Base-by-base conservation (phyloP, 495 filamentous ascomycete species). In the Daldinia bambusicola region DNA sequence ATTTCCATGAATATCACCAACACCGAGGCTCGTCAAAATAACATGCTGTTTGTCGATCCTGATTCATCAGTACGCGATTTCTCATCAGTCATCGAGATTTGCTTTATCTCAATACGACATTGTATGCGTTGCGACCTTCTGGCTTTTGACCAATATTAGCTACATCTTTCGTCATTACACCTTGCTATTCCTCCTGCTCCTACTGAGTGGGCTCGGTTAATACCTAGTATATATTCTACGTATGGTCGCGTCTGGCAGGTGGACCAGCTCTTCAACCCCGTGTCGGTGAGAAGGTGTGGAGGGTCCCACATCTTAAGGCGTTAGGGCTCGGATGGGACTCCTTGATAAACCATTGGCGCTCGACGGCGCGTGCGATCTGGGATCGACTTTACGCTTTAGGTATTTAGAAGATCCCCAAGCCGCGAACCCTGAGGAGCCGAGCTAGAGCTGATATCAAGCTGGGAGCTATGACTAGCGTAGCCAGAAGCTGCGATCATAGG, bases 281-380 rank as follows among this genome's bases (percentile, higher is more conserved):
- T 61, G 59, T 61, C 34, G 58, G 69, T 60, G 51, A 67, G 55
- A 36, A 58, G 48, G 37, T 72, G 59, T 67, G 58, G 63, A 55
- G 45, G 45, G 53, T 60, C n/a, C 63, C 52, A 66, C 53, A 50
- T n/a, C 18, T 26, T 37, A 58, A 52, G 36, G 12, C 31, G 37
- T 9, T 43, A 63, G 22, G 36, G 20, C 10, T 50, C 36, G 53
- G 60, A 63, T 31, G 3, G 43, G 7, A n/a, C 16, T 71, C 53
- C 62, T 48, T 1, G 20, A 48, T 40, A 55, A n/a, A n/a, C 10
- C 6, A 71, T 71, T 71, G 60, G 69, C 31, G 14, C 22, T 40
- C 13, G 10, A 43, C 37, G n/a, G 55, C 30, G 34, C 18, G 59
- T 43, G 5, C 51, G 45, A 63, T 63, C 52, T 60, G 31, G 40